Conservation (phyloP, 2,329 filamentous ascomycete genomes). For the Tolypocladium album region DNA sequence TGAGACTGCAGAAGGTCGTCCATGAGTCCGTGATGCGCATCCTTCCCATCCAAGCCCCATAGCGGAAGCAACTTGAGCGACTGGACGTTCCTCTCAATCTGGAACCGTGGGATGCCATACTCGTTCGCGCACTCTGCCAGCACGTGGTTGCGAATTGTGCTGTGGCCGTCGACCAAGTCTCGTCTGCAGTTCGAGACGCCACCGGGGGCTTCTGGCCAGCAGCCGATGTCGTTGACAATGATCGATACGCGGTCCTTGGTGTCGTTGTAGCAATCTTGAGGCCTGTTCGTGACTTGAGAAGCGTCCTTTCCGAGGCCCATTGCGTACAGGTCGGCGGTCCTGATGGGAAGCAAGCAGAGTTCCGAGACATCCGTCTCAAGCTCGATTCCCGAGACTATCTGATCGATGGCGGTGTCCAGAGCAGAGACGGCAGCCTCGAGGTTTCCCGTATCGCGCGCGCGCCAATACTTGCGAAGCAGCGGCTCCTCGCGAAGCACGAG, state of each 20-base stretch:
- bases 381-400: slow-evolving; percentile 25
- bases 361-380: slow-evolving; percentile 26
- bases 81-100: slow-evolving; percentile 43
- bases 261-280: slow-evolving; percentile 31
- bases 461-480: slow-evolving; percentile 33
- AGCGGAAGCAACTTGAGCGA: slow-evolving; percentile 42
- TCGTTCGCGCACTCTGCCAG: slow-evolving; percentile 44
- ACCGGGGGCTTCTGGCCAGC: slow-evolving; percentile 41
- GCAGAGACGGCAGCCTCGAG: slow-evolving; percentile 29
- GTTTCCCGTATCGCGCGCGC: slow-evolving; percentile 28
- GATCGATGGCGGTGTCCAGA: slow-evolving; percentile 25
- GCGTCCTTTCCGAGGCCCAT: slow-evolving; percentile 31
- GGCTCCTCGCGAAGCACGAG: slow-evolving; percentile 33
- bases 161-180: slow-evolving; percentile 42
- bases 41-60: slow-evolving; percentile 42
- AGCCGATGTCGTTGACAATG: slow-evolving; percentile 40
- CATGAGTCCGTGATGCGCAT: slow-evolving; percentile 41
- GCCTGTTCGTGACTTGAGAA: slow-evolving; percentile 25
- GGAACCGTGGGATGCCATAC: slow-evolving; percentile 42
- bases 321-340: slow-evolving; percentile 26
- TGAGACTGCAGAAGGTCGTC: slow-evolving; percentile 40
- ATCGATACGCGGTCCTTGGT: slow-evolving; percentile 37
- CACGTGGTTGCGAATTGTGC: slow-evolving; percentile 43
- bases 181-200: slow-evolving; percentile 44
- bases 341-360: slow-evolving; percentile 25